phyloP scores from a whole-genome alignment of 164 flowering plant species.

The Chimonanthus salicifolius region DNA sequence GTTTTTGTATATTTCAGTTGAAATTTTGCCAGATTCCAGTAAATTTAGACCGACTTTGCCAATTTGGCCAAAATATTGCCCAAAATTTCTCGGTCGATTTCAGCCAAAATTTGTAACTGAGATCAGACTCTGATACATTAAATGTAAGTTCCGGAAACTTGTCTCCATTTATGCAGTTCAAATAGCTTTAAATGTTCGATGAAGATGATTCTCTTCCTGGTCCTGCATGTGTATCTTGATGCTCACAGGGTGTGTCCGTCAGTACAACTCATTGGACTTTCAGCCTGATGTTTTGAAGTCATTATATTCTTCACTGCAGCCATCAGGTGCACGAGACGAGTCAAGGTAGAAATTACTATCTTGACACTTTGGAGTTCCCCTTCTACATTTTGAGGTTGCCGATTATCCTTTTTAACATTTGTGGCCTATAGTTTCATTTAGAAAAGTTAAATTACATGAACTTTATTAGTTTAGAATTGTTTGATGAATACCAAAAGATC shows the following conservation, averaged over 20 bases:
- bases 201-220: background rate
- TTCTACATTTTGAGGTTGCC: background rate
- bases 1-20: too few species aligned
- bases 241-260: slow-evolving; percentile 73
- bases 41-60: too few species aligned
- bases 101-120: too few species aligned
- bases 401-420: background rate
- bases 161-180: background rate
- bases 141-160: background rate
- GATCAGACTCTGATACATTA: background rate
- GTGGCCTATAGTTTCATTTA: too few species aligned
- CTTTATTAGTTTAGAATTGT: too few species aligned
- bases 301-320: slow-evolving; percentile 89
- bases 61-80: too few species aligned
- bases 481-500: background rate
- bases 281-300: slow-evolving; percentile 97
- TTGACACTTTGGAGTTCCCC: background rate
- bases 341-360: slow-evolving; percentile 43
- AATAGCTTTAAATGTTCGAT: too few species aligned
- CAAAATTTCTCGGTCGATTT: too few species aligned
- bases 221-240: slow-evolving; percentile 4
- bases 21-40: too few species aligned
- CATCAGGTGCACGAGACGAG: slow-evolving; percentile 82
- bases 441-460: too few species aligned
- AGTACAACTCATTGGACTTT: slow-evolving; percentile 80